Evolutionary conservation across 2,329 filamentous ascomycete genomes (phyloP), one percentile per base, ranked within the genome.

Genomic region (Harringtonia lauricola): DNA sequence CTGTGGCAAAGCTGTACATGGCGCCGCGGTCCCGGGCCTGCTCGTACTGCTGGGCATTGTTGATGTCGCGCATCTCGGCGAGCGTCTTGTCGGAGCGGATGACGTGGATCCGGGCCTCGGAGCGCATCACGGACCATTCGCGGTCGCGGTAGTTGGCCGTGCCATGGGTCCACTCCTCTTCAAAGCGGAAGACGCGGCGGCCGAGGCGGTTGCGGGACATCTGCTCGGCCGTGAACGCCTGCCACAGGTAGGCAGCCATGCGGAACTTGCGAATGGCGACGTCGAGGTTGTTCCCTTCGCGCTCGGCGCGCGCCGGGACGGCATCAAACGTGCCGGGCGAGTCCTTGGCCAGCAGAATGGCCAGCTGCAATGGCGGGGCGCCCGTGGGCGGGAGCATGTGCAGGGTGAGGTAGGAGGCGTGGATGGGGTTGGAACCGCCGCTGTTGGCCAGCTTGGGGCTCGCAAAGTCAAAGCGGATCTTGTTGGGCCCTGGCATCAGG

Each of bases 211-310:
- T 85, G 49, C 87, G 81, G 60, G 79, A 83, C 90, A 96, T 96
- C 59, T 96, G 89, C 60, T 98, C 92, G 8, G 86, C 87, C 0
- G 90, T 96, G 56, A 94, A 96, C 8, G 89, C 87, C 60, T 98
- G 92, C 89, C 92, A 96, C 14, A 96, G 70, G 59, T 96, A 95
- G 21, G 87, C 90, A 17, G 88, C 83, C 84, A 94, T 95, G 50
- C 89, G 79, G 59, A 92, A 95, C 59, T 98, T 98, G 55, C 77
- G 79, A 41, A 94, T 73, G 0, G 92, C 92, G 8, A 77, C 79
- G 12, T 89, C 81, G 30, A 96, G 59, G 2, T 74, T 75, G 60
- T 95, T 94, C 17, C 86, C 89, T 68, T 94, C 89, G 52, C 74
- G 79, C 60, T 85, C 78, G 44, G 76, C 67, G 39, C 85, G 76